These are phyloP conservation scores for Lactifluus volemus DNA, from an alignment of 768 basidiomycete genomes.

Conservation along the genomic window DNA sequence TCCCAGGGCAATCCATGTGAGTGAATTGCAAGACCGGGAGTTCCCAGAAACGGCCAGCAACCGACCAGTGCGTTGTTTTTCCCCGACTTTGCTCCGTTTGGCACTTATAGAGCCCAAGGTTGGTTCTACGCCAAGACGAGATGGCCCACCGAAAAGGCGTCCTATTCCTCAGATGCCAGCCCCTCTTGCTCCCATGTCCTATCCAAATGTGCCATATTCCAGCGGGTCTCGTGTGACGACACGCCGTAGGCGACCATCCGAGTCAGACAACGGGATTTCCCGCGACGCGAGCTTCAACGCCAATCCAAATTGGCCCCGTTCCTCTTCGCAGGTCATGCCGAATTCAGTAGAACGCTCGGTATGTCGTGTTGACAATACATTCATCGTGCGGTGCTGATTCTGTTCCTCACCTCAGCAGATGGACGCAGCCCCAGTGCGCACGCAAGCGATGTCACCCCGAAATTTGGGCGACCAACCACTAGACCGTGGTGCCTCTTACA, in stretches of 20 bases:
- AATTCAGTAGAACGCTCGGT: background rate
- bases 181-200: conserved; percentile 8
- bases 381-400: background rate
- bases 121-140: background rate
- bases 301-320: background rate
- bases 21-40: background rate
- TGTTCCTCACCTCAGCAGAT: background rate
- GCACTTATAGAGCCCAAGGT: background rate
- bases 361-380: background rate
- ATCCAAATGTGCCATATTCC: background rate
- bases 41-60: background rate
- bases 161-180: conserved; percentile 12
- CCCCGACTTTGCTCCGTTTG: background rate
- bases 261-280: background rate
- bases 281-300: background rate
- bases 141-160: conserved; percentile 4
- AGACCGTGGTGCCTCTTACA: background rate
- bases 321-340: background rate
- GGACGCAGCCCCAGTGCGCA: background rate
- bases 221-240: background rate
- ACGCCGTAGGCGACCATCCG: background rate
- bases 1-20: background rate
- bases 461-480: background rate
- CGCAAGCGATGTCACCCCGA: background rate
- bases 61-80: background rate